These are phyloP conservation scores for Choanephora cucurbitarum DNA, from an alignment of 371 early-diverging fungal species.

Conservation along the genomic window DNA sequence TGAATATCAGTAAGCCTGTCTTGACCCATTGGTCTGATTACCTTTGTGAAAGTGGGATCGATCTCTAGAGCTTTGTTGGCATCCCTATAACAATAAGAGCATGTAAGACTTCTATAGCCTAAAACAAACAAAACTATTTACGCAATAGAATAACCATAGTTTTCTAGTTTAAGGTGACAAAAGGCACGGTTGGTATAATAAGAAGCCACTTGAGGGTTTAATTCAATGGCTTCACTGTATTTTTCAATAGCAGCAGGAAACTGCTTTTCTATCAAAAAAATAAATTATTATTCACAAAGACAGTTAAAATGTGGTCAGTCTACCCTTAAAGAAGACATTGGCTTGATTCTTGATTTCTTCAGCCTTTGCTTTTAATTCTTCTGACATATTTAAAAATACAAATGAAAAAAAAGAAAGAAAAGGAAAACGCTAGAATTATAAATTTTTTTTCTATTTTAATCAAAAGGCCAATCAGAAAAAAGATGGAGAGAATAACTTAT, in stretches of 20 bases:
- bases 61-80: constrained; percentile 84
- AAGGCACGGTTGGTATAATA: constrained; percentile 94
- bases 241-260: constrained; percentile 83
- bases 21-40: no score
- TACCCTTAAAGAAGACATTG: constrained; percentile 74
- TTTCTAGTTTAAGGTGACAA: constrained; percentile 85
- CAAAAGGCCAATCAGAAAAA: not conserved
- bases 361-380: constrained; percentile 54
- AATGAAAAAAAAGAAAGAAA: constrained; percentile 2
- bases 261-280: constrained; percentile 48
- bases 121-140: constrained; percentile 28
- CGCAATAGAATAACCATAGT: constrained; percentile 88
- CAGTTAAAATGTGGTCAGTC: not conserved
- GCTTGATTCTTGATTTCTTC: constrained; percentile 76
- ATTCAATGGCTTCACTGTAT: constrained; percentile 82
- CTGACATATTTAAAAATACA: constrained; percentile 25
- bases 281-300: not conserved
- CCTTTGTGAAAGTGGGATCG: constrained; percentile 86
- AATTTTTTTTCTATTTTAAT: not conserved
- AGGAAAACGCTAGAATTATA: not conserved
- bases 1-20: no score
- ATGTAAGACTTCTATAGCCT: not conserved
- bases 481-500: not conserved
- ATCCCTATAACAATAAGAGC: constrained; percentile 56
- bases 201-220: constrained; percentile 81